A percentile compares a stretch with the other conserved stretches of the same genome.
Evolutionary conservation across 495 filamentous ascomycete genomes (phyloP).

Genomic region (Hypoxylon perforatum): DNA sequence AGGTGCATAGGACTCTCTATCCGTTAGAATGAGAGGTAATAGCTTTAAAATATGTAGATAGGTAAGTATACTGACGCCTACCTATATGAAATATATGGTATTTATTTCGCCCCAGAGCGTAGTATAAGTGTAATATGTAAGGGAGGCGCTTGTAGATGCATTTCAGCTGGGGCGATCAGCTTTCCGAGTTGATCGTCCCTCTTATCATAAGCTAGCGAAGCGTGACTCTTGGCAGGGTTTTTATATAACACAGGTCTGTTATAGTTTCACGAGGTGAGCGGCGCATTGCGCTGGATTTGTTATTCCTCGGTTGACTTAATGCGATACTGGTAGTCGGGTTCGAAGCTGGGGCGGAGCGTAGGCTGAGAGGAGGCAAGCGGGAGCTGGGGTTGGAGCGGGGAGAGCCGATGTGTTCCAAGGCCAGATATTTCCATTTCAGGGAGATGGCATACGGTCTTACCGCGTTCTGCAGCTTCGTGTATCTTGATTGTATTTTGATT

Average conservation of each 20-base stretch:
- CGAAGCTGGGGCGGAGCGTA: neutral
- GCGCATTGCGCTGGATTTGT: neutral
- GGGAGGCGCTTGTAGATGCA: conserved; percentile 6
- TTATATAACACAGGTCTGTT: neutral
- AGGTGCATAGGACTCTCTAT: neutral
- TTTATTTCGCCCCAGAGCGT: neutral
- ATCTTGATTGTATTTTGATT: conserved; percentile 6
- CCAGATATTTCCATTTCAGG: conserved; percentile 23
- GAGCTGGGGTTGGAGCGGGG: conserved; percentile 20
- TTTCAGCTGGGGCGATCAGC: conserved; percentile 27
- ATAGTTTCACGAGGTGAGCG: neutral
- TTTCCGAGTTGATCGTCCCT: neutral
- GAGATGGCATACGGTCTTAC: conserved; percentile 26
- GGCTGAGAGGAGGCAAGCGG: neutral
- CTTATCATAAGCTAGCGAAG: neutral
- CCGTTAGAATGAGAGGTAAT: neutral
- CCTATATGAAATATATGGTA: neutral
- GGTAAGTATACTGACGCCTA: neutral
- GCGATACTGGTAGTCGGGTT: neutral
- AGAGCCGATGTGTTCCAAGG: conserved; percentile 23
- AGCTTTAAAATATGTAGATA: neutral
- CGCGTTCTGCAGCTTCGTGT: conserved; percentile 1
- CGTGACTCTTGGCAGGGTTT: neutral
- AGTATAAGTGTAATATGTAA: neutral
- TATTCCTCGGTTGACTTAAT: neutral